Evolutionary conservation across 2,329 filamentous ascomycete genomes (phyloP).

Genomic region (Fusarium sp.): DNA sequence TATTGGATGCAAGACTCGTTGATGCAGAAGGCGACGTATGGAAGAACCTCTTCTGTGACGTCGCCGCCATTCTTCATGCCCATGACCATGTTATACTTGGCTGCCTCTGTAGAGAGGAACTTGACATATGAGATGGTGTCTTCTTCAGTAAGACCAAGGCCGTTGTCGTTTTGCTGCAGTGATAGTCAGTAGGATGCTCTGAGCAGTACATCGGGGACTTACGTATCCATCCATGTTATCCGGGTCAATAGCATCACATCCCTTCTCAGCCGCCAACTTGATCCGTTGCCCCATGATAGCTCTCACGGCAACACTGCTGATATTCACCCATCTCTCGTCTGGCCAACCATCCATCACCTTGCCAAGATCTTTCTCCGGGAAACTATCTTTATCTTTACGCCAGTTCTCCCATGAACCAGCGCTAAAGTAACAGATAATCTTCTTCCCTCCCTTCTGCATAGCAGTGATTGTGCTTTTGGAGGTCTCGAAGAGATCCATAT

Average conservation of each 20-base stretch:
- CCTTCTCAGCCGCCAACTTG: conserved; percentile 64
- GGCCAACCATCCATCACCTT: conserved; percentile 67
- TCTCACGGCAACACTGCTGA: conserved; percentile 63
- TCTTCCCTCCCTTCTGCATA: conserved; percentile 63
- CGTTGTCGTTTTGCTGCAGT: conserved; percentile 63
- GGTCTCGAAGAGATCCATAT: conserved; percentile 64
- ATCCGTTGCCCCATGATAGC: conserved; percentile 70
- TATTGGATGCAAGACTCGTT: conserved; percentile 73
- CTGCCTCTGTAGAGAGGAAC: conserved; percentile 64
- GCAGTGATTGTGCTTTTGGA: conserved; percentile 53
- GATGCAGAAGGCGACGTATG: conserved; percentile 69
- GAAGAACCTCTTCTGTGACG: conserved; percentile 59
- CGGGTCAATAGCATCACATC: conserved; percentile 73
- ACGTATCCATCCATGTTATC: conserved; percentile 74
- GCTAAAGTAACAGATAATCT: conserved; percentile 78
- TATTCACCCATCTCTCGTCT: conserved; percentile 71
- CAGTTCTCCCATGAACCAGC: conserved; percentile 72
- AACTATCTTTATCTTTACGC: conserved; percentile 64
- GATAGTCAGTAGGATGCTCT: too few species aligned
- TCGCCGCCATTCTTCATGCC: conserved; percentile 73
- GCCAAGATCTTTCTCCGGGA: conserved; percentile 64
- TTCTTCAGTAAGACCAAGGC: conserved; percentile 62
- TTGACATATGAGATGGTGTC: conserved; percentile 66
- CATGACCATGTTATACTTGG: conserved; percentile 61
- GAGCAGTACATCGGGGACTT: too few species aligned